Evolutionary conservation across 805 yeast genomes (phyloP).

Genomic region (Kuraishia borneana): DNA sequence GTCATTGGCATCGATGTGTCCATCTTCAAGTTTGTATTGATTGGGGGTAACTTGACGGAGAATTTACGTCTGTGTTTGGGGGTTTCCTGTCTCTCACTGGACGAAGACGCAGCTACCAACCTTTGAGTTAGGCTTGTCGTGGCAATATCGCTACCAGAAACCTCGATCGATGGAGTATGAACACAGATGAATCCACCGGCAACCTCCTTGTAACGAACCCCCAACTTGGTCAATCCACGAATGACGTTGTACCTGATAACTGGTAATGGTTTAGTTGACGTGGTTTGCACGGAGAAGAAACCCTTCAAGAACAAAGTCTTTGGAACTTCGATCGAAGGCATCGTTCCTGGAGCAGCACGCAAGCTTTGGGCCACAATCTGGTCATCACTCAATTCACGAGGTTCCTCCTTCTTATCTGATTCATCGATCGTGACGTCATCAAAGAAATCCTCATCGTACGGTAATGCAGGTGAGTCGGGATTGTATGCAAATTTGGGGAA

Average conservation of each 20-base stretch:
- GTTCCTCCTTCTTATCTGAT: conserved; percentile 5
- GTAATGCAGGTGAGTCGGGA: conserved; percentile 33
- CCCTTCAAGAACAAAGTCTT: conserved; percentile 86
- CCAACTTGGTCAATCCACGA: conserved; percentile 60
- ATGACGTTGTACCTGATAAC: conserved; percentile 80
- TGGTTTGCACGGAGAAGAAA: conserved; percentile 88
- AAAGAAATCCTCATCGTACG: conserved; percentile 41
- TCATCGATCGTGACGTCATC: conserved; percentile 42
- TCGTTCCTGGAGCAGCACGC: conserved; percentile 59
- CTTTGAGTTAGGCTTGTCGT: neutral
- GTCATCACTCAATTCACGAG: conserved; percentile 29
- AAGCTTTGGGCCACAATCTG: conserved; percentile 31
- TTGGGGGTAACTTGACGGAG: conserved; percentile 46
- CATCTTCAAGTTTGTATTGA: conserved; percentile 42
- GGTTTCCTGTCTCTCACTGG: conserved; percentile 6
- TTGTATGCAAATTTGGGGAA: conserved; percentile 6
- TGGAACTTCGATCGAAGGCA: conserved; percentile 94
- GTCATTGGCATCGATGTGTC: conserved; percentile 19
- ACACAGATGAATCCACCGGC: conserved; percentile 89
- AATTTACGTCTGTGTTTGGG: conserved; percentile 48
- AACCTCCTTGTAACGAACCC: conserved; percentile 78
- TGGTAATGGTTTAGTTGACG: conserved; percentile 86
- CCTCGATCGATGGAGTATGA: conserved; percentile 40
- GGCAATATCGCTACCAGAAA: neutral
- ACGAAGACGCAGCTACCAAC: conserved; percentile 17